A percentile compares a stretch with the other conserved stretches of the same genome.
Conservation (phyloP, 306 rosid genomes). For the Comarum palustre region DNA sequence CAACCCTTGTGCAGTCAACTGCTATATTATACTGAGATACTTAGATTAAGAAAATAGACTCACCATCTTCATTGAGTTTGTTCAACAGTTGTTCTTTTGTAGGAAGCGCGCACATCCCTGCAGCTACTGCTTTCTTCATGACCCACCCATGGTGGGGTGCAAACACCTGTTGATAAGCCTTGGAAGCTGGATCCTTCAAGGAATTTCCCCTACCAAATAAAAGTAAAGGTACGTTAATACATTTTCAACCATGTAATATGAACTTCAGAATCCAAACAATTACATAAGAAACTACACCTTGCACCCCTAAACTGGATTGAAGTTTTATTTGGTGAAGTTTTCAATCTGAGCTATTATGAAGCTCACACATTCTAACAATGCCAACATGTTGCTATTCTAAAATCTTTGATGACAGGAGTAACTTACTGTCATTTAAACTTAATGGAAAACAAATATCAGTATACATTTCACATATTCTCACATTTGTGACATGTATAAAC, state of each 20-base stretch:
- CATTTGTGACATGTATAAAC: neutral
- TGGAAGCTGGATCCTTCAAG: constrained; percentile 79
- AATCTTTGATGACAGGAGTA: neutral
- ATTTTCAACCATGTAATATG: neutral
- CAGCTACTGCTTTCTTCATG: constrained; percentile 83
- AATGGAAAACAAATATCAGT: no score
- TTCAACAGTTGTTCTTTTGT: constrained; percentile 58
- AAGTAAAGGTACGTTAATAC: constrained; percentile 18
- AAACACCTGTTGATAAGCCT: constrained; percentile 71
- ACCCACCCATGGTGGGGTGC: constrained; percentile 92
- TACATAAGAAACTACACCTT: neutral
- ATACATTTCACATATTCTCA: neutral
- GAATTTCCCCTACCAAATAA: constrained; percentile 68
- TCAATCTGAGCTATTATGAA: neutral
- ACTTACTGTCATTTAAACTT: neutral
- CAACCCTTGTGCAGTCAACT: neutral
- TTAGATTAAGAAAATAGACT: constrained; percentile 28
- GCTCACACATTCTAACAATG: neutral
- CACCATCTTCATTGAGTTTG: constrained; percentile 88
- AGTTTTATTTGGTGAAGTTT: neutral
- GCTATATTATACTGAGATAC: neutral
- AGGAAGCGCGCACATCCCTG: constrained; percentile 89
- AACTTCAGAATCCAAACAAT: neutral
- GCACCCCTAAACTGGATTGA: neutral
- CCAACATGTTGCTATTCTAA: neutral